Evolutionary conservation across 2,329 filamentous ascomycete genomes (phyloP).

Genomic region (Alternaria tenuissima): DNA sequence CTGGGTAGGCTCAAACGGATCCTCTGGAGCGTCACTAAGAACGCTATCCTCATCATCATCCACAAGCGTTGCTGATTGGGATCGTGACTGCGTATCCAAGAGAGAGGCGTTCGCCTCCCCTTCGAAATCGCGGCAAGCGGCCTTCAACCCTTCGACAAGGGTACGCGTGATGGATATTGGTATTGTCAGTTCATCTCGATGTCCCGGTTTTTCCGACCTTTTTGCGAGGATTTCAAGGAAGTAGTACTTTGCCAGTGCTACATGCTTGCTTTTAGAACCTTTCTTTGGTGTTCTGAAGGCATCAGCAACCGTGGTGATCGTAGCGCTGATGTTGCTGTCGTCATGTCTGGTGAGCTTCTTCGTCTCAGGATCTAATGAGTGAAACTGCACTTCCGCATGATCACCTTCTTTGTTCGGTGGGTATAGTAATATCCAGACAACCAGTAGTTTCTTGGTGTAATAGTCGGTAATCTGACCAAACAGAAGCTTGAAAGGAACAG

Average conservation of each 20-base stretch:
- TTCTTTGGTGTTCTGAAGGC: neutral
- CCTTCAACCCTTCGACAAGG: neutral
- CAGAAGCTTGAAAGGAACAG: neutral
- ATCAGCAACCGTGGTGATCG: neutral
- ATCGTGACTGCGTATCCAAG: neutral
- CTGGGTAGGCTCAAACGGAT: neutral
- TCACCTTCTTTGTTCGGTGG: neutral
- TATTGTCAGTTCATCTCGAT: neutral
- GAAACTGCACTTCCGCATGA: neutral
- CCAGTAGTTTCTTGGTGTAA: neutral
- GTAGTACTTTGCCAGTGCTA: conserved; percentile 17
- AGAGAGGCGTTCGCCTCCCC: neutral
- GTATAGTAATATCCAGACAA: conserved; percentile 1
- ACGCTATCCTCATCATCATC: neutral
- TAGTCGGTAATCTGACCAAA: neutral
- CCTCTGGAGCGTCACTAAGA: neutral
- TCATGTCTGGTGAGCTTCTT: neutral
- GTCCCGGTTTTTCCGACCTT: too few relatives aligned
- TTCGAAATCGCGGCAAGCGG: neutral
- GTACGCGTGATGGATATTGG: neutral
- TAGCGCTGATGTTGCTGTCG: neutral
- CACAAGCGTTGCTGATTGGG: neutral
- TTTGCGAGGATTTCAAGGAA: neutral
- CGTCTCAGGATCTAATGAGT: neutral
- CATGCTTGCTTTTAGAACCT: neutral